Percentiles rank a stretch among this genome's conserved stretches.
phyloP scores from a whole-genome alignment of 768 basidiomycete species.

The Russula lepida region DNA sequence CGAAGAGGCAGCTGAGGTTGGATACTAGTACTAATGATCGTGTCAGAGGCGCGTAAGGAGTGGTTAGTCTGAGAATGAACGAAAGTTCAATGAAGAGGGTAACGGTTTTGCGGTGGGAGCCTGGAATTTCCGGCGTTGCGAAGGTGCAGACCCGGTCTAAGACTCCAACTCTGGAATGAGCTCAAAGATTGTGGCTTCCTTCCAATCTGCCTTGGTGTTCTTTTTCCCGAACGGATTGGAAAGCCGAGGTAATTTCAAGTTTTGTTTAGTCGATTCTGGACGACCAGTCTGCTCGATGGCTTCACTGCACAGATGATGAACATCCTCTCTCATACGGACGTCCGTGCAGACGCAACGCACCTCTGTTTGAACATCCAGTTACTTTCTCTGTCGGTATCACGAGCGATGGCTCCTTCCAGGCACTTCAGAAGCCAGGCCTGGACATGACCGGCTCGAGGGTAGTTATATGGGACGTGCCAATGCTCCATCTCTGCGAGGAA shows the following conservation, averaged over 20 bases:
- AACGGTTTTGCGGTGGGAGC: not conserved
- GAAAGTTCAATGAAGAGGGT: not conserved
- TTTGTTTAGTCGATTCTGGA: constrained; percentile 3
- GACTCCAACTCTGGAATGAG: constrained; percentile 10
- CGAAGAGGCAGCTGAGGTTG: not conserved
- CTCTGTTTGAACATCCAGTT: constrained; percentile 26
- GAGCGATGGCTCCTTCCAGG: constrained; percentile 26
- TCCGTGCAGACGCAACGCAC: constrained; percentile 4
- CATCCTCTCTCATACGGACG: not conserved
- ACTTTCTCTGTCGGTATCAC: constrained; percentile 13
- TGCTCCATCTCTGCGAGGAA: constrained; percentile 36
- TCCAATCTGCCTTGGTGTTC: constrained; percentile 3
- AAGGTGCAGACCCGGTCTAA: not conserved
- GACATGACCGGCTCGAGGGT: constrained; percentile 30
- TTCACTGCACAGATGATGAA: not conserved
- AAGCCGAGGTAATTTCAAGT: constrained; percentile 9
- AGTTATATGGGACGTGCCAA: constrained; percentile 37
- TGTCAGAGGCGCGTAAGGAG: not conserved
- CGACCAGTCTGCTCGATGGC: constrained; percentile 11
- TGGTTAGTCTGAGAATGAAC: not conserved
- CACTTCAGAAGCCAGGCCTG: constrained; percentile 32
- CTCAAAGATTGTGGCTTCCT: constrained; percentile 5
- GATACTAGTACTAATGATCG: not conserved
- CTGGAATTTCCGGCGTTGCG: too few relatives aligned
- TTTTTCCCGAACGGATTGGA: constrained; percentile 12